Conservation (phyloP, 352 stramenopile species). For the Pythium rhizo-oryzae region DNA sequence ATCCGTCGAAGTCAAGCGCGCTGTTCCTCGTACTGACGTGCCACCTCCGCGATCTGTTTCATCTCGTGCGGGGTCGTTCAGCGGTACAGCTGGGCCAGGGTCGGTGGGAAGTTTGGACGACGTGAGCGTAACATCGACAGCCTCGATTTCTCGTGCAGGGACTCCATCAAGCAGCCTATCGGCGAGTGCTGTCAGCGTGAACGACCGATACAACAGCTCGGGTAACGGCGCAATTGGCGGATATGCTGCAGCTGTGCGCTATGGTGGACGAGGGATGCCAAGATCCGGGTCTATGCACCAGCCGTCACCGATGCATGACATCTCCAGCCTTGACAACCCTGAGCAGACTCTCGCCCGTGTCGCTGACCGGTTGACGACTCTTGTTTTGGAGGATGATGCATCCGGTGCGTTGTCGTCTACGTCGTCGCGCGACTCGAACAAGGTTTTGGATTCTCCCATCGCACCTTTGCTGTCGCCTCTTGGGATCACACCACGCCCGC, state of each 20-base stretch:
- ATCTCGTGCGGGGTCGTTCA: conserved; percentile 76
- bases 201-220: conserved; percentile 27
- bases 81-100: conserved; percentile 67
- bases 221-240: conserved; percentile 59
- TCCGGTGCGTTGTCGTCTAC: conserved; percentile 42
- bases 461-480: conserved; percentile 51
- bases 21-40: conserved; percentile 82
- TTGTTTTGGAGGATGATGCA: conserved; percentile 57
- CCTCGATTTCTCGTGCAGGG: conserved; percentile 53
- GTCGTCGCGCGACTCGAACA: conserved; percentile 62
- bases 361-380: conserved; percentile 68
- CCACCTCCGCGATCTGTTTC: conserved; percentile 74
- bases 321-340: conserved; percentile 25
- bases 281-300: conserved; percentile 39
- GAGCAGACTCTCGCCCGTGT: conserved; percentile 42
- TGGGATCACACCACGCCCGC: conserved; percentile 48
- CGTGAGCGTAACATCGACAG: conserved; percentile 48
- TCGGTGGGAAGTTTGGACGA: conserved; percentile 79
- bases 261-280: conserved; percentile 45
- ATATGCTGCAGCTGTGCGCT: conserved; percentile 85
- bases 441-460: conserved; percentile 50
- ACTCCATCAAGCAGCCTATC: conserved; percentile 63
- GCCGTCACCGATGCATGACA: conserved; percentile 29
- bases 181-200: conserved; percentile 33
- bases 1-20: conserved; percentile 88